Evolutionary conservation across 2,329 filamentous ascomycete species (phyloP).

Genomic region (Alternaria conjuncta): DNA sequence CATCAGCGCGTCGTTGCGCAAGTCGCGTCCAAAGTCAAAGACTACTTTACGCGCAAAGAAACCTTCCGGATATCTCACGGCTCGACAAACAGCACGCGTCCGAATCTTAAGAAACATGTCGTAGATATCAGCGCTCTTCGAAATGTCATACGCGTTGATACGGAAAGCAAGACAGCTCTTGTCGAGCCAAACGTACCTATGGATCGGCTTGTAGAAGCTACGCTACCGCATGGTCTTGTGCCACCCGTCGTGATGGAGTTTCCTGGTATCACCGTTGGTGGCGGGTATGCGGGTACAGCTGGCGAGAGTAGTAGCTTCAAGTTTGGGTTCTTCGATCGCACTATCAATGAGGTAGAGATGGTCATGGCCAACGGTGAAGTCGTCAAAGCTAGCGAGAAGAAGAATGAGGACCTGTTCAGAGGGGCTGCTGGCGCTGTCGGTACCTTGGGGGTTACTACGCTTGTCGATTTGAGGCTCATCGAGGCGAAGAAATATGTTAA

Average conservation of each 20-base stretch:
- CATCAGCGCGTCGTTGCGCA: constrained; percentile 54
- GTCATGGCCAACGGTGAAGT: constrained; percentile 67
- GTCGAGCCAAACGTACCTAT: constrained; percentile 75
- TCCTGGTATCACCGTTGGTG: constrained; percentile 73
- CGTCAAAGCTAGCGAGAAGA: constrained; percentile 60
- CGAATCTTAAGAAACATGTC: constrained; percentile 51
- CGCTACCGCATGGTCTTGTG: constrained; percentile 62
- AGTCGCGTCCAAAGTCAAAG: constrained; percentile 55
- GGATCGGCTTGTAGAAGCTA: constrained; percentile 66
- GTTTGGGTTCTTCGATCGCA: constrained; percentile 70
- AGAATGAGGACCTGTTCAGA: constrained; percentile 66
- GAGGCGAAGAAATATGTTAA: constrained; percentile 58
- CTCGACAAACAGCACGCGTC: constrained; percentile 76
- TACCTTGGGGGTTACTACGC: constrained; percentile 70
- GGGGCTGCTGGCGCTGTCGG: constrained; percentile 71
- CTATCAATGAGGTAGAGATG: constrained; percentile 68
- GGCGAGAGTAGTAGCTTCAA: constrained; percentile 74
- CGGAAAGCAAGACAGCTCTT: constrained; percentile 60
- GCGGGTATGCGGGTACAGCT: constrained; percentile 70
- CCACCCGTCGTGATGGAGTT: constrained; percentile 75
- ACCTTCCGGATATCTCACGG: constrained; percentile 80
- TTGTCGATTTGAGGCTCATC: constrained; percentile 58
- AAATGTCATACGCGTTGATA: constrained; percentile 68
- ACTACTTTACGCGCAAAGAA: constrained; percentile 59
- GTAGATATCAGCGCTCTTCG: constrained; percentile 71